Evolutionary conservation across 2,329 filamentous ascomycete genomes (phyloP).

Genomic region (Aspergillus udagawae): DNA sequence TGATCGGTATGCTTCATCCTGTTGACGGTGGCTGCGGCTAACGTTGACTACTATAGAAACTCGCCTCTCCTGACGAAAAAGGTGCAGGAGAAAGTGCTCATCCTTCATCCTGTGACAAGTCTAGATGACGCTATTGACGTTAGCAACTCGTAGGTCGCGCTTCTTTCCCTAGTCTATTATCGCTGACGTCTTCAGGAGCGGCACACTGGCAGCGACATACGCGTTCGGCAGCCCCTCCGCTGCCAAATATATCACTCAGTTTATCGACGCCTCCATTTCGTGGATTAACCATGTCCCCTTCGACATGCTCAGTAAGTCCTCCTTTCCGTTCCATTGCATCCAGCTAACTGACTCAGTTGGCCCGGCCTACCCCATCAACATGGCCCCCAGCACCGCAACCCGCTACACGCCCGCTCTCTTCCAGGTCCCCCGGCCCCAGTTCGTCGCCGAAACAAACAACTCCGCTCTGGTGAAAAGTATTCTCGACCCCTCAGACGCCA

Average conservation of each 20-base stretch:
- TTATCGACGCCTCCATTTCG: conserved; percentile 47
- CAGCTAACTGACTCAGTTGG: conserved; percentile 14
- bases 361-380: conserved; percentile 23
- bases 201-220: conserved; percentile 46
- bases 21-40: conserved; percentile 10
- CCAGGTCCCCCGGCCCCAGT: conserved; percentile 44
- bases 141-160: conserved; percentile 28
- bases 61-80: conserved; percentile 37
- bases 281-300: conserved; percentile 57
- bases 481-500: conserved; percentile 10
- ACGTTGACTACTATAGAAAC: conserved; percentile 6
- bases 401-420: conserved; percentile 46
- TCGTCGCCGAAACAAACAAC: conserved; percentile 23
- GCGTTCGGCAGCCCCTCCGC: conserved; percentile 48
- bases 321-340: too few species aligned
- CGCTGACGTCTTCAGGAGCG: conserved; percentile 11
- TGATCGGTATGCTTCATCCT: conserved; percentile 16
- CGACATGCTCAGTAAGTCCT: conserved; percentile 45
- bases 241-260: conserved; percentile 59
- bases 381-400: conserved; percentile 35
- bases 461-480: conserved; percentile 11
- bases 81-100: conserved; percentile 40
- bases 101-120: conserved; percentile 46
- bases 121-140: conserved; percentile 55
- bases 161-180: background rate